phyloP scores from a whole-genome alignment of 495 filamentous ascomycete genomes.

The Pseudevernia furfuracea region DNA sequence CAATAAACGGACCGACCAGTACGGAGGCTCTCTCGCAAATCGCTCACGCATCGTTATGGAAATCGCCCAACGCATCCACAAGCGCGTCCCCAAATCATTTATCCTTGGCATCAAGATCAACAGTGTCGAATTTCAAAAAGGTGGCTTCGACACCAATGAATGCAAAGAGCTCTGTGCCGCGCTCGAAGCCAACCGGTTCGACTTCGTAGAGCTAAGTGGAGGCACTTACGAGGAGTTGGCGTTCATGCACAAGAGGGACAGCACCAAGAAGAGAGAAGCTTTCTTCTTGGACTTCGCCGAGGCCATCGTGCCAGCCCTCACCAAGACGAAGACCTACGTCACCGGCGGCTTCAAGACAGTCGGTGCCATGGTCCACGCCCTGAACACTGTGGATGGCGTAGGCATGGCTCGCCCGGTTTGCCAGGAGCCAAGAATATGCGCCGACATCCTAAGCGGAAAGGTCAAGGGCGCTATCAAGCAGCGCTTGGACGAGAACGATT shows the following conservation, averaged over 20 bases:
- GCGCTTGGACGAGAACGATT: conserved; percentile 40
- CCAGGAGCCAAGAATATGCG: conserved; percentile 45
- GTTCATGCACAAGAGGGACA: conserved; percentile 47
- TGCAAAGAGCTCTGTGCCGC: conserved; percentile 45
- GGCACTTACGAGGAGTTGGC: conserved; percentile 55
- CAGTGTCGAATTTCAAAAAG: conserved; percentile 58
- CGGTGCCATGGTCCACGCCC: conserved; percentile 53
- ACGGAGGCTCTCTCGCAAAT: conserved; percentile 53
- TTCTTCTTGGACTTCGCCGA: conserved; percentile 64
- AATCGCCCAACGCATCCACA: conserved; percentile 42
- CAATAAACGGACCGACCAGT: conserved; percentile 54
- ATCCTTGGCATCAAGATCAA: conserved; percentile 61
- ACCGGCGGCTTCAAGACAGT: conserved; percentile 57
- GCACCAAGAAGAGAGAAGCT: conserved; percentile 49
- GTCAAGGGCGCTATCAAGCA: conserved; percentile 41
- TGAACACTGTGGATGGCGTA: conserved; percentile 50
- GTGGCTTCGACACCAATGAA: conserved; percentile 51
- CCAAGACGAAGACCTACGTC: conserved; percentile 48
- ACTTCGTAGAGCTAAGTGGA: conserved; percentile 58
- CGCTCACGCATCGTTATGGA: conserved; percentile 50
- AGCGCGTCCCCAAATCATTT: conserved; percentile 39
- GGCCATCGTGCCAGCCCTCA: conserved; percentile 46
- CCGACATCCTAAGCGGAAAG: conserved; percentile 41
- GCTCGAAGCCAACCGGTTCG: conserved; percentile 49
- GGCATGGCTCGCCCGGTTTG: conserved; percentile 48